These are phyloP conservation scores for Metschnikowia reukaufii DNA, from an alignment of 805 yeast genomes.

Conservation along the genomic window DNA sequence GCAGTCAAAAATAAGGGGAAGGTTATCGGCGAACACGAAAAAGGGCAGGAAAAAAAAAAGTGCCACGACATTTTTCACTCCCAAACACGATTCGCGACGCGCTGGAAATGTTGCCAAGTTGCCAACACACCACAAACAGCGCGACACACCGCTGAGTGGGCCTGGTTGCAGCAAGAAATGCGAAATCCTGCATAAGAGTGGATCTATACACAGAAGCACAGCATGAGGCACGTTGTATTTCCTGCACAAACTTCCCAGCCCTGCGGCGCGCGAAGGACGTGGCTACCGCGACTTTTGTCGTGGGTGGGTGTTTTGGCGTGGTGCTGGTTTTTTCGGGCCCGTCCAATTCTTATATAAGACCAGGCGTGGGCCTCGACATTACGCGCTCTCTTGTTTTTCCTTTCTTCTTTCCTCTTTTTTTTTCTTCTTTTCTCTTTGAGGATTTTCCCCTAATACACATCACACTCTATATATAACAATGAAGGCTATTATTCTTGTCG, in stretches of 20 bases:
- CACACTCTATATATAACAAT: constrained; percentile 36
- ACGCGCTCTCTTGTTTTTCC: not conserved
- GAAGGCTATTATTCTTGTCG: constrained; percentile 98
- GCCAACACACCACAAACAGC: not conserved
- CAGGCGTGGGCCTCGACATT: not conserved
- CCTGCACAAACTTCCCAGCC: constrained; percentile 5
- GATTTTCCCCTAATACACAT: constrained; percentile 4
- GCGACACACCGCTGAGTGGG: not conserved
- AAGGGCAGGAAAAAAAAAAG: not conserved
- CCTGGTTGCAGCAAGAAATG: not conserved
- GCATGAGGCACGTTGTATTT: not conserved
- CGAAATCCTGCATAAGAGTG: not conserved
- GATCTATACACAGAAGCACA: not conserved
- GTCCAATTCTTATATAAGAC: constrained; percentile 11
- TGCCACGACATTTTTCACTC: not conserved
- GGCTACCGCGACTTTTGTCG: constrained; percentile 13
- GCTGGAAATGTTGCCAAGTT: not conserved
- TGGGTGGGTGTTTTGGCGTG: constrained; percentile 10
- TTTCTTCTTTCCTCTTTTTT: constrained; percentile 9
- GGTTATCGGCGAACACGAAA: too few relatives aligned
- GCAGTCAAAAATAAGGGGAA: not conserved
- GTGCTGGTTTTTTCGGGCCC: constrained; percentile 9
- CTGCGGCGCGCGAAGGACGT: constrained; percentile 15
- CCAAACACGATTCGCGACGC: not conserved
- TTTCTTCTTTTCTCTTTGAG: constrained; percentile 15